phyloP scores from a whole-genome alignment of 306 rosid genomes.

The Luffa aegyptiaca region DNA sequence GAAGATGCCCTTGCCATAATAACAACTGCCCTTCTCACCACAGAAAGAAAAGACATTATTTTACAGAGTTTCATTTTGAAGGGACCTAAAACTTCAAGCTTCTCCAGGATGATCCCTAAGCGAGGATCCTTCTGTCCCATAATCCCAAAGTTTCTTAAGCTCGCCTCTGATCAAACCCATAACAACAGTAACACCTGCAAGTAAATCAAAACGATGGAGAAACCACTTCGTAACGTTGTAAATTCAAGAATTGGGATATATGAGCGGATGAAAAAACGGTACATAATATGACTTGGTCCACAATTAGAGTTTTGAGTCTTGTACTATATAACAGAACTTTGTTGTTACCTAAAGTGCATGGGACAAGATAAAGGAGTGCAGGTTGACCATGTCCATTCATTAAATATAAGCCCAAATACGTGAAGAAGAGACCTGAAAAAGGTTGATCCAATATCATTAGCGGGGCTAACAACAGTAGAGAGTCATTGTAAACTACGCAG shows the following conservation, averaged over 20 bases:
- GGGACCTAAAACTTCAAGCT: conserved; percentile 1
- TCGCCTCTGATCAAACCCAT: conserved; percentile 68
- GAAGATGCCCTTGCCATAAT: neutral
- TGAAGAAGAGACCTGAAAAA: conserved; percentile 53
- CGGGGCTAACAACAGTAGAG: conserved; percentile 7
- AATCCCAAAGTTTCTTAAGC: conserved; percentile 53
- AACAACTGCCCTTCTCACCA: neutral
- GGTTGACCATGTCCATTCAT: conserved; percentile 97
- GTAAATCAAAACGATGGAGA: neutral
- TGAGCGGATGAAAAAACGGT: neutral
- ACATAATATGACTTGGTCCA: neutral
- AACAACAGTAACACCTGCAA: conserved; percentile 44
- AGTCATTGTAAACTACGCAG: neutral
- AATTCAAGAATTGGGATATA: neutral
- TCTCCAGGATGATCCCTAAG: conserved; percentile 14
- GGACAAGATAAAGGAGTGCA: conserved; percentile 95
- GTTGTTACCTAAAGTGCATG: conserved; percentile 80
- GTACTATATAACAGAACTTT: neutral
- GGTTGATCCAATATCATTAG: conserved; percentile 8
- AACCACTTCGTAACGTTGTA: neutral
- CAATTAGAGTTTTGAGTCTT: neutral
- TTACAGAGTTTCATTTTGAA: neutral
- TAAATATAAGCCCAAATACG: conserved; percentile 64
- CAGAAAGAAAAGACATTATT: neutral
- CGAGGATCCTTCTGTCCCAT: conserved; percentile 23